Evolutionary conservation across 1,139 yeast genomes (phyloP).

Genomic region (Yamadazyma blattariae): DNA sequence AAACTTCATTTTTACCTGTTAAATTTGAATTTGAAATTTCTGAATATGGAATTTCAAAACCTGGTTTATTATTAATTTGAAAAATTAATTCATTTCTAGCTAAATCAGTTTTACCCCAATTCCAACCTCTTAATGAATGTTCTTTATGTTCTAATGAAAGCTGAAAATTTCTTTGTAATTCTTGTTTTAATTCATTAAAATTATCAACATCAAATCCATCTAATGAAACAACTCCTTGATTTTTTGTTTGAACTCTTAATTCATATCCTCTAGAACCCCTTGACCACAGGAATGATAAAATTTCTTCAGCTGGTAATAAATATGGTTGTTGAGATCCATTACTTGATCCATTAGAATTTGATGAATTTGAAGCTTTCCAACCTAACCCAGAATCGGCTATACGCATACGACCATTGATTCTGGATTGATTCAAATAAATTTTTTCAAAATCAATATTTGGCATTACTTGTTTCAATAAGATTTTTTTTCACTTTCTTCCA

Average conservation of each 20-base stretch:
- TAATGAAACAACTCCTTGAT: conserved; percentile 78
- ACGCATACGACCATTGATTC: conserved; percentile 83
- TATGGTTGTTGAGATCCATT: conserved; percentile 61
- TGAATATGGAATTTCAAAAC: conserved; percentile 84
- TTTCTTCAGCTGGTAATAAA: conserved; percentile 79
- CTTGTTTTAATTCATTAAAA: conserved; percentile 75
- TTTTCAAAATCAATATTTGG: conserved; percentile 70
- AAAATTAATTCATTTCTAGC: conserved; percentile 90
- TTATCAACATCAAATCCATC: conserved; percentile 92
- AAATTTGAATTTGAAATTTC: conserved; percentile 84
- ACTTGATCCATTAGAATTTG: conserved; percentile 18
- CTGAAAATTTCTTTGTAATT: conserved; percentile 73
- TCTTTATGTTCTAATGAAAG: conserved; percentile 77
- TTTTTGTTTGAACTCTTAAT: conserved; percentile 82
- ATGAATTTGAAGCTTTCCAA: conserved; percentile 67
- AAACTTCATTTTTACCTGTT: conserved; percentile 91
- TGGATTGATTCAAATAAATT: conserved; percentile 85
- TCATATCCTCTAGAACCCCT: conserved; percentile 93
- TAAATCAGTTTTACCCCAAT: conserved; percentile 94
- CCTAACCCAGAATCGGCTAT: conserved; percentile 95
- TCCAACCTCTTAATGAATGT: conserved; percentile 97
- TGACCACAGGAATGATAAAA: conserved; percentile 83
- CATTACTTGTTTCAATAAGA: conserved; percentile 19
- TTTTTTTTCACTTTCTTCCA: background rate
- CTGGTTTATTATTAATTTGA: conserved; percentile 83